phyloP scores from a whole-genome alignment of 257 asterid species.

The Plectranthus barbatus region DNA sequence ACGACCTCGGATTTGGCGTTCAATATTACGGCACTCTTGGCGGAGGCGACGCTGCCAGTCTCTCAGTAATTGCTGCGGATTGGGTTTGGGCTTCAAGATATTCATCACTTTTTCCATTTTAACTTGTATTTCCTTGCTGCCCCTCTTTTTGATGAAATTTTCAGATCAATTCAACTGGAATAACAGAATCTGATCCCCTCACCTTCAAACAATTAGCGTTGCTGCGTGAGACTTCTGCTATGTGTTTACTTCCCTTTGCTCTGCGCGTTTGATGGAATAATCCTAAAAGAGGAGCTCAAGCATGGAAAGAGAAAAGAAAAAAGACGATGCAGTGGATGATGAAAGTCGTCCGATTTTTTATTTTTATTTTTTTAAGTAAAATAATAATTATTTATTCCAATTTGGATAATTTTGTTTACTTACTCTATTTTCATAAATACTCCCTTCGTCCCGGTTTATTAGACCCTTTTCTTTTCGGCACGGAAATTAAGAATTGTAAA shows the following conservation, averaged over 20 bases:
- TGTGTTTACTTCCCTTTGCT: background rate
- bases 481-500: no score
- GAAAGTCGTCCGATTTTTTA: no score
- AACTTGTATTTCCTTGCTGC: background rate
- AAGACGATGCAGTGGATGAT: background rate
- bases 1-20: conserved; percentile 84
- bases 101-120: conserved; percentile 67
- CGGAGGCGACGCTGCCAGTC: conserved; percentile 97
- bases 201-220: background rate
- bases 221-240: conserved; percentile 12
- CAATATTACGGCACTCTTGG: conserved; percentile 78
- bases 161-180: background rate
- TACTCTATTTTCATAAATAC: no score
- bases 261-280: background rate
- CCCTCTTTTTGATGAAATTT: background rate
- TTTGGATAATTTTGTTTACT: no score
- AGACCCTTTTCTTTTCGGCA: no score
- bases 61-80: conserved; percentile 65
- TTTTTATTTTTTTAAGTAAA: no score
- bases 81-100: conserved; percentile 68
- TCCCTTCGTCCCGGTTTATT: no score
- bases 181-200: background rate
- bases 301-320: background rate
- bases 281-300: background rate
- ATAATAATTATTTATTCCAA: no score